These are phyloP conservation scores for Gyrodon lividus DNA, from an alignment of 768 basidiomycete species.

Conservation along the genomic window DNA sequence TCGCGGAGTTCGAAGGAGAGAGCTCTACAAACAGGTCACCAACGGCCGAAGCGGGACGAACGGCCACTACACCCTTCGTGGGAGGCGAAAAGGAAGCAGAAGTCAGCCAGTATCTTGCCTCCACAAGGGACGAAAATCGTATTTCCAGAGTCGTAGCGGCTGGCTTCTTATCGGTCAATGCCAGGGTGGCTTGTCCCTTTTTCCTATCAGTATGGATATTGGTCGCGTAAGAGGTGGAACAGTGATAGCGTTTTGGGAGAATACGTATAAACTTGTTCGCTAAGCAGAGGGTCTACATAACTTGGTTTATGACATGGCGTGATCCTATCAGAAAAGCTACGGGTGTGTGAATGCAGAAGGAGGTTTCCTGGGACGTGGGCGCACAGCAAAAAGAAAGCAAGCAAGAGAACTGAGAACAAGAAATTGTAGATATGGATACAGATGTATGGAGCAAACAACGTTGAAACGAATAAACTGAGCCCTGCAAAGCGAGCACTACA, in stretches of 20 bases:
- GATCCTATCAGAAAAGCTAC: background rate
- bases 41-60: constrained; percentile 10
- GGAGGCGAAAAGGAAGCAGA: constrained; percentile 87
- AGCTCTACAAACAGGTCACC: background rate
- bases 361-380: background rate
- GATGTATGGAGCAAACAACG: background rate
- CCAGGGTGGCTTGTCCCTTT: background rate
- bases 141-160: constrained; percentile 32
- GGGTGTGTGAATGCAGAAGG: background rate
- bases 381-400: background rate
- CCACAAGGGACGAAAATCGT: constrained; percentile 86
- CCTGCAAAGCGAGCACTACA: constrained; percentile 4
- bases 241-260: background rate
- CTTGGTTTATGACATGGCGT: background rate
- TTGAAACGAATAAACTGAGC: background rate
- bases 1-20: background rate
- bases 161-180: background rate
- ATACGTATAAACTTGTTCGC: background rate
- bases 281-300: background rate
- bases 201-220: background rate
- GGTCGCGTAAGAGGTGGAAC: background rate
- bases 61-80: constrained; percentile 86
- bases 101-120: constrained; percentile 59
- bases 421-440: background rate
- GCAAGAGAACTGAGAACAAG: background rate